These are phyloP conservation scores for Cyberlindnera bimundalis DNA, from an alignment of 805 yeast species.

Conservation along the genomic window DNA sequence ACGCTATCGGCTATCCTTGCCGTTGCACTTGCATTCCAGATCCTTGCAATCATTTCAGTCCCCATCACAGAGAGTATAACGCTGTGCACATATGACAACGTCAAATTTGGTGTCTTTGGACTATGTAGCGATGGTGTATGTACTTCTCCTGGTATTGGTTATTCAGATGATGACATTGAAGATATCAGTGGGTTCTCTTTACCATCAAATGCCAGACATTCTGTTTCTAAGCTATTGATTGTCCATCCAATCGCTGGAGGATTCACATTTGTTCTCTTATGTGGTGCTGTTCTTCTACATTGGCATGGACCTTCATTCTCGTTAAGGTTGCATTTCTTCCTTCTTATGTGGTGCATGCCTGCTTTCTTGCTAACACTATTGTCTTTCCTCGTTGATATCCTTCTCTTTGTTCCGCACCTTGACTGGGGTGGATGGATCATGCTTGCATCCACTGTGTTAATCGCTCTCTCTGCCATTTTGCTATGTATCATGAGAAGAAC, in stretches of 20 bases:
- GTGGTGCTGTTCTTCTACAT: conserved; percentile 39
- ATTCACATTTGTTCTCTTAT: conserved; percentile 45
- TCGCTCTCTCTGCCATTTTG: conserved; percentile 60
- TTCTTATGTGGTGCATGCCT: conserved; percentile 59
- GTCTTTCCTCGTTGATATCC: conserved; percentile 76
- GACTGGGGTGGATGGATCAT: conserved; percentile 86
- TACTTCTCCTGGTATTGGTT: conserved; percentile 43
- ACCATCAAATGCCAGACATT: conserved; percentile 57
- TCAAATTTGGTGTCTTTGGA: conserved; percentile 69
- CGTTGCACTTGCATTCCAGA: conserved; percentile 53
- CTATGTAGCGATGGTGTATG: conserved; percentile 45
- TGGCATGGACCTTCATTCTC: conserved; percentile 34
- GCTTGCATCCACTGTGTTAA: conserved; percentile 60
- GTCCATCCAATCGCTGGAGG: conserved; percentile 67
- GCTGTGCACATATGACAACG: conserved; percentile 47
- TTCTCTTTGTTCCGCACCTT: conserved; percentile 71
- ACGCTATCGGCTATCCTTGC: conserved; percentile 37
- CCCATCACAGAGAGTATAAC: conserved; percentile 51
- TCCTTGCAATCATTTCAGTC: conserved; percentile 56
- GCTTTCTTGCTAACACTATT: conserved; percentile 67
- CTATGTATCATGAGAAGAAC: conserved; percentile 73
- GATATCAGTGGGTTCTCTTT: conserved; percentile 40
- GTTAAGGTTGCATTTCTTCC: conserved; percentile 43
- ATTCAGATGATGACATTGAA: conserved; percentile 31
- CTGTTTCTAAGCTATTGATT: conserved; percentile 56